Evolutionary conservation across 2,329 filamentous ascomycete species (phyloP).

Genomic region (Sporothrix euskadiensis): DNA sequence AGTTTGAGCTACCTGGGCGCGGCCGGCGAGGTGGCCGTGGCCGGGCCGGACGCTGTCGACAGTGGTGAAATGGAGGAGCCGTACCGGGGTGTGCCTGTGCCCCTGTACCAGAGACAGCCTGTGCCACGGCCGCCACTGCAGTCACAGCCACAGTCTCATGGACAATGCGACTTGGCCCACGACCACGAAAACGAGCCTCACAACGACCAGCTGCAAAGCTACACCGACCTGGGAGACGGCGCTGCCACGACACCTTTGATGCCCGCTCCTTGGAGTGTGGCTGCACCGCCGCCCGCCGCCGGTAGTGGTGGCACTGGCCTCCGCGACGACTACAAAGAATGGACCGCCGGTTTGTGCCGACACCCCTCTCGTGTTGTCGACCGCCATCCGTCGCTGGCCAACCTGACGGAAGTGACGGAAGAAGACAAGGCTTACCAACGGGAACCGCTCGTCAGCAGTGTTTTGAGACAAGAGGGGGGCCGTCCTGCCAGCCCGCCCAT

Average conservation of each 20-base stretch:
- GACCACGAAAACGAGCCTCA: not conserved
- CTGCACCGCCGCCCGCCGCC: not conserved
- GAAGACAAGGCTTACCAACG: not conserved
- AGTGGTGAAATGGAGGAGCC: not conserved
- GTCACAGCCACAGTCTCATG: not conserved
- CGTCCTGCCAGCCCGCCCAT: not conserved
- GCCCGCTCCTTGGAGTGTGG: not conserved
- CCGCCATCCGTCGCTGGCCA: slow-evolving; percentile 33
- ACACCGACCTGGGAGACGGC: not conserved
- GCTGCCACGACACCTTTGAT: not conserved
- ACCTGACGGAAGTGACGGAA: not conserved
- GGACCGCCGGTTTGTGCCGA: slow-evolving; percentile 40
- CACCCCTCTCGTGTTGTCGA: slow-evolving; percentile 33
- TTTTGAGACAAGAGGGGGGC: no score
- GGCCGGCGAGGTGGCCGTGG: not conserved
- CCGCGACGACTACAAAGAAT: slow-evolving; percentile 44
- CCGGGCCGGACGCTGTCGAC: not conserved
- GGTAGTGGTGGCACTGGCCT: slow-evolving; percentile 21
- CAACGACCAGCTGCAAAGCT: no score
- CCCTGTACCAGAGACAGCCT: not conserved
- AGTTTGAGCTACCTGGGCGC: slow-evolving; percentile 27
- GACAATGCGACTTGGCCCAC: not conserved
- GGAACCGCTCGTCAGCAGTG: not conserved
- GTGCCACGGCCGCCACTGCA: not conserved
- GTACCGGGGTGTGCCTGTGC: slow-evolving; percentile 16